Evolutionary conservation across 768 basidiomycete species (phyloP).

Genomic region (Kwoniella bestiolae): DNA sequence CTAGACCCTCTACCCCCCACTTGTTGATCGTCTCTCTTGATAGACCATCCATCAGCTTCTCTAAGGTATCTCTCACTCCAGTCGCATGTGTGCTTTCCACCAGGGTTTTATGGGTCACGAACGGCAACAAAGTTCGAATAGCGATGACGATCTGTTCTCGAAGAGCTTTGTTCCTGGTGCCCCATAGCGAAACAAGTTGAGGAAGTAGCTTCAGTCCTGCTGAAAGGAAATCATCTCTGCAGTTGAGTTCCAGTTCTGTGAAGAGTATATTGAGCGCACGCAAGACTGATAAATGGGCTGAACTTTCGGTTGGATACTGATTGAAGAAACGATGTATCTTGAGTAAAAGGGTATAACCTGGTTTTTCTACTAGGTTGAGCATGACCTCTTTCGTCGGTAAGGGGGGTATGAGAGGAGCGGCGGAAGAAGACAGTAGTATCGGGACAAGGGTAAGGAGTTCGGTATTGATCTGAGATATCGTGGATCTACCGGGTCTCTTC

Average conservation of each 20-base stretch:
- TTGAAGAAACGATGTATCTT: conserved; percentile 69
- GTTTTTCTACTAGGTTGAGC: conserved; percentile 8
- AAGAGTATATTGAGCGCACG: conserved; percentile 71
- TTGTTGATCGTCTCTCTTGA: conserved; percentile 68
- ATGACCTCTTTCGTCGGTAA: conserved; percentile 20
- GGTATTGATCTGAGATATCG: conserved; percentile 64
- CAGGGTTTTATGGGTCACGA: conserved; percentile 60
- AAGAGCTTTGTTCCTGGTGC: conserved; percentile 71
- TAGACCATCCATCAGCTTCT: conserved; percentile 63
- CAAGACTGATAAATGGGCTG: conserved; percentile 77
- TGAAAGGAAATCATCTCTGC: conserved; percentile 63
- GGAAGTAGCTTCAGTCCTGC: conserved; percentile 72
- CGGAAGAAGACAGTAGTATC: conserved; percentile 63
- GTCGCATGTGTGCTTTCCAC: conserved; percentile 4
- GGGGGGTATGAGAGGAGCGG: conserved; percentile 66
- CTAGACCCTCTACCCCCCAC: conserved; percentile 70
- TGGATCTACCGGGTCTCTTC: conserved; percentile 15
- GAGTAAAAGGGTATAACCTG: conserved; percentile 62
- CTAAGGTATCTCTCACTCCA: conserved; percentile 24
- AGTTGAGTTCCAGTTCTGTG: conserved; percentile 77
- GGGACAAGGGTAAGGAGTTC: conserved; percentile 67
- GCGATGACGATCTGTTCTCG: conserved; percentile 82
- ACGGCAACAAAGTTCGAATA: conserved; percentile 73
- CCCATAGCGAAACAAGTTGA: conserved; percentile 72
- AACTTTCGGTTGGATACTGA: conserved; percentile 72